Evolutionary conservation across 2,329 filamentous ascomycete species (phyloP).

Genomic region (Lachnellula hyalina): DNA sequence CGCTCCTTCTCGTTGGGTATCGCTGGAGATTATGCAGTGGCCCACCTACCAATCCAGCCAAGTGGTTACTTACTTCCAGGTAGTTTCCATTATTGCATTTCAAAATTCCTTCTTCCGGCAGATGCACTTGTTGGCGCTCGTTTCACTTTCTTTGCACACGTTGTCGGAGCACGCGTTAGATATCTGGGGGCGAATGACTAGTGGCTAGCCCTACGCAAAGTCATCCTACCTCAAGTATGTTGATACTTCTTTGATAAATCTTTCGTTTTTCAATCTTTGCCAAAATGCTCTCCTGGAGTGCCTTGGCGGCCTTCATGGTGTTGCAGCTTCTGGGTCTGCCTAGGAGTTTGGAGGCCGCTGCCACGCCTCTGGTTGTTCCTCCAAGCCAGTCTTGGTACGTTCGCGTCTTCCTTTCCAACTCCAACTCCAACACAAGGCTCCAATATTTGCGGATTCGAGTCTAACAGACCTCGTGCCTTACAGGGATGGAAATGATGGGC

Average conservation of each 20-base stretch:
- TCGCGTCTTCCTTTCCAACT: background rate
- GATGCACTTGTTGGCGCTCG: background rate
- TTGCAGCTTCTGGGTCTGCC: slow-evolving; percentile 6
- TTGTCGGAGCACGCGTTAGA: background rate
- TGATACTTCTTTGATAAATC: background rate
- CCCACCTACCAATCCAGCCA: background rate
- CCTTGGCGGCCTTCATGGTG: slow-evolving; percentile 8
- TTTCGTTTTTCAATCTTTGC: slow-evolving; percentile 1
- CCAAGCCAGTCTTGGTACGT: slow-evolving; percentile 17
- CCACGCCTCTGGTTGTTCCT: slow-evolving; percentile 17
- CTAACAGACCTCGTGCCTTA: background rate
- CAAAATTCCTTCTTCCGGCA: background rate
- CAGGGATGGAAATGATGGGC: slow-evolving; percentile 31
- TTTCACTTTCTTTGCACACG: background rate
- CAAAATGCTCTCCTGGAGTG: slow-evolving; percentile 16
- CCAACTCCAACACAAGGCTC: background rate
- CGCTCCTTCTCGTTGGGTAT: background rate
- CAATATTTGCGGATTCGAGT: background rate
- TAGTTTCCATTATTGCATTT: background rate
- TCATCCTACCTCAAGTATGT: background rate
- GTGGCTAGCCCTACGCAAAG: background rate
- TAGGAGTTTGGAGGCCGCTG: slow-evolving; percentile 6
- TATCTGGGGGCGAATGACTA: background rate
- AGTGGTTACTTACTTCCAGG: background rate
- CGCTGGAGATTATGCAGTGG: background rate